Evolutionary conservation across 2,329 filamentous ascomycete species (phyloP), one percentile per base, ranked within the genome.

Genomic region (Cryphonectria radicalis): DNA sequence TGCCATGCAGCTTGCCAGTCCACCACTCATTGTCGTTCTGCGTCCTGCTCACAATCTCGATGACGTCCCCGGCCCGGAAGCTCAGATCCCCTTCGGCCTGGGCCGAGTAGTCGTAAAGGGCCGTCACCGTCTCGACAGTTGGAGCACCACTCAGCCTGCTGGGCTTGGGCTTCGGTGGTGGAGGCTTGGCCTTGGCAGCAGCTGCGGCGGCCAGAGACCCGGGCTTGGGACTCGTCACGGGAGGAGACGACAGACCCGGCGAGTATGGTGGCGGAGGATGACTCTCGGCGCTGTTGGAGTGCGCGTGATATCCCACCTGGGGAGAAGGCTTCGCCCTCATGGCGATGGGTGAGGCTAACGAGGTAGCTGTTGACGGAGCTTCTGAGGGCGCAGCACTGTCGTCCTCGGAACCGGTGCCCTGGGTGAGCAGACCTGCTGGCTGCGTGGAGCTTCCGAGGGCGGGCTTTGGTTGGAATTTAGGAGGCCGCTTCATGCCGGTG

Each of bases 11-110:
- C 79, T 90, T 93, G 53, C 96, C 96, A 11, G 87, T 91, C 96
- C 96, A 99, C 96, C 96, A 99, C 81, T 99, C 96, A 76, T 99
- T 98, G 67, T 93, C 91, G 77, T 97, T 98, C 74, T 88, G 86
- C n/a, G 94, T 97, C 75, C 93, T 88, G 72, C 87, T 87, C 2
- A 96, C 80, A 76, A 99, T 95, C 80, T 98, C 95, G 77, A 99
- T 98, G 5, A 92, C 84, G 73, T 99, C 96, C 6, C 95, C 95
- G 0, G 93, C 90, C 25, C 88, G 88, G 83, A 99, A 99, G 77
- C 93, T 97, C 74, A 99, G 84, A 79, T 99, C 96, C 3, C 95
- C 95, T 74, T 97, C 94, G 0, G 95, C 95, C 80, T 98, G 95
- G 7, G 96, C 96, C 73, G 97, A 93, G 78, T 97, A 99, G 79